Evolutionary conservation across 2,329 filamentous ascomycete species (phyloP).

Genomic region (Aurifilum marmelostoma): DNA sequence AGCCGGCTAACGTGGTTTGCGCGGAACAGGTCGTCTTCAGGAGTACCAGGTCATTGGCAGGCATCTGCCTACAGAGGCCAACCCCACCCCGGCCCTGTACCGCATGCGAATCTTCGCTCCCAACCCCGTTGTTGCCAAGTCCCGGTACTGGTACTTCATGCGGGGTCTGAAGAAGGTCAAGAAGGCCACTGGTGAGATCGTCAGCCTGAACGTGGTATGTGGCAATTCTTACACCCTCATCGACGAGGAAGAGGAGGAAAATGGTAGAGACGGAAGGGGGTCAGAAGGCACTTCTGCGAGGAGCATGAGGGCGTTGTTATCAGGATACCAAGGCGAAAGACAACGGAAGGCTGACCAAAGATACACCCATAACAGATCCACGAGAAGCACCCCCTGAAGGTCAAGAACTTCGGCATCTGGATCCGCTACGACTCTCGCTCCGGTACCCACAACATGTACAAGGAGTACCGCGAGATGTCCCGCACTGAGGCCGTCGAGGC

Average conservation of each 20-base stretch:
- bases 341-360: conserved; percentile 28
- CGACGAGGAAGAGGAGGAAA: conserved; percentile 15
- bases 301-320: neutral
- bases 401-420: conserved; percentile 99
- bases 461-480: conserved; percentile 99
- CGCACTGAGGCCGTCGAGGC: conserved; percentile 93
- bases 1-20: conserved; percentile 22
- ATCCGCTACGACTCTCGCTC: conserved; percentile 99
- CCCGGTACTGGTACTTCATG: conserved; percentile 99
- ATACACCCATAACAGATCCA: conserved; percentile 67
- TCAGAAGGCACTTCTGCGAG: neutral
- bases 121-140: conserved; percentile 98
- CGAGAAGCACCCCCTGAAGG: conserved; percentile 99
- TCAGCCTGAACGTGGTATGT: conserved; percentile 92
- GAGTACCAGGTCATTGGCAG: conserved; percentile 99
- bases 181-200: conserved; percentile 99
- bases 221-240: conserved; percentile 12
- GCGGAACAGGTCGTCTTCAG: conserved; percentile 93
- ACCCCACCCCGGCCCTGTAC: conserved; percentile 98
- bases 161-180: conserved; percentile 99
- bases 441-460: conserved; percentile 99
- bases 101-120: conserved; percentile 99
- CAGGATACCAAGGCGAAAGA: neutral
- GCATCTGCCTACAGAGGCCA: conserved; percentile 96
- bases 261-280: neutral